Evolutionary conservation across 768 basidiomycete species (phyloP).

Genomic region (Leccinum obscurum): DNA sequence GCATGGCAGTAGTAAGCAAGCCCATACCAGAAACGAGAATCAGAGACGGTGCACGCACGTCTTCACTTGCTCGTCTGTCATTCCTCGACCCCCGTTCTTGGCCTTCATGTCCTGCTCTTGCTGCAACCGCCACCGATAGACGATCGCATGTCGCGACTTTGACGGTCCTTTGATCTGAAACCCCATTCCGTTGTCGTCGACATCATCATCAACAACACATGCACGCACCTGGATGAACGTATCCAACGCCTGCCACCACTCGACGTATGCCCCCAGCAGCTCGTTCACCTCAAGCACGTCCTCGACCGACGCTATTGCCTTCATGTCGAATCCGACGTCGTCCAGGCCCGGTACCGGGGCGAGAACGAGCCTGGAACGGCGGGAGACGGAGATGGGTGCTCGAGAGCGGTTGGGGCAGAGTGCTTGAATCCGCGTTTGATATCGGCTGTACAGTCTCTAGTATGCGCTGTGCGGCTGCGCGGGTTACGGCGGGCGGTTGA

Average conservation of each 20-base stretch:
- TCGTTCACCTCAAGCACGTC: conserved; percentile 67
- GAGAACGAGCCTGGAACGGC: too few species aligned
- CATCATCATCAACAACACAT: neutral
- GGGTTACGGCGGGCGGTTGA: too few species aligned
- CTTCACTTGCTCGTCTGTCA: conserved; percentile 81
- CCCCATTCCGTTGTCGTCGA: conserved; percentile 4
- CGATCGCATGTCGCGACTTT: conserved; percentile 43
- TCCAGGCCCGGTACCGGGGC: conserved; percentile 22
- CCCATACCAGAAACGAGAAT: neutral
- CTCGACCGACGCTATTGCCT: conserved; percentile 41
- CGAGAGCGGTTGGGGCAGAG: too few species aligned
- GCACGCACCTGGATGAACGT: conserved; percentile 70
- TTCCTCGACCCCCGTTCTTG: conserved; percentile 80
- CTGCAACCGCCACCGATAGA: conserved; percentile 87
- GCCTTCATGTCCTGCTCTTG: conserved; percentile 92
- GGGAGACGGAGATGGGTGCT: too few species aligned
- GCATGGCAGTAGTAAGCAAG: conserved; percentile 1
- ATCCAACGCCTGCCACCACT: conserved; percentile 72
- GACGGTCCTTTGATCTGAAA: conserved; percentile 41
- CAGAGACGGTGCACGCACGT: conserved; percentile 30
- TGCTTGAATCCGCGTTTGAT: too few species aligned
- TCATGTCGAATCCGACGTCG: conserved; percentile 30
- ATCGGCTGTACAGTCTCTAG: too few species aligned
- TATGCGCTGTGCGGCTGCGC: too few species aligned
- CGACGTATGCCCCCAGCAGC: conserved; percentile 55